Base-by-base conservation (phyloP, 2,329 filamentous ascomycete genomes). In the Clarireedia monteithiana region DNA sequence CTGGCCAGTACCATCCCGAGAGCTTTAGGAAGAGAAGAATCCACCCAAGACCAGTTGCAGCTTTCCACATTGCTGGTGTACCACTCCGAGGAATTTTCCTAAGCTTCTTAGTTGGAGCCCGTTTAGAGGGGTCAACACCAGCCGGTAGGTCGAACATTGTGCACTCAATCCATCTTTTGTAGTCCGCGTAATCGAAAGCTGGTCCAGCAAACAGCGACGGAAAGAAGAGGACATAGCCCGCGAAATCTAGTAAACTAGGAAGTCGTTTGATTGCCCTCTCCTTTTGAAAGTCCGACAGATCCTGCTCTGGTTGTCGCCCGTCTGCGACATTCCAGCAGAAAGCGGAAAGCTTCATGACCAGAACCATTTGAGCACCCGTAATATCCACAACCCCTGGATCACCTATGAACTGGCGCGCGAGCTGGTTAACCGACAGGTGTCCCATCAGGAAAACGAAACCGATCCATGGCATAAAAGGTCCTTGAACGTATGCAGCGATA, bases 271-370 rank as follows among this genome's bases (percentile, higher is more conserved):
- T 79, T 48, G 88, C 87, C 30, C 89, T 84, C 61, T 91, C 88
- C 67, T 86, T 91, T 70, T 99, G 94, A 47, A 87, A 83, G 50
- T 94, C 89, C 0, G 88, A 89, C n/a, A 99, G 81, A 57, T 91
- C 83, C 45, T 86, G 79, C 17, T 86, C 83, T 3, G 89, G 84
- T 20, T 95, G 78, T 57, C 86, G 84, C 20, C 94, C 95, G 70
- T 99, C 94, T 66, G 94, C 91, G 7, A 97, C 86, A 69, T 97
- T 97, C 94, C 94, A 99, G 74, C 90, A 95, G 69, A 99, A 99
- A 5, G 92, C 88, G 23, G 85, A 90, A 38, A 99, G 82, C 72
- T 99, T 99, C 90, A 99, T 99, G 60, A 97, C 86, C 64, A 97
- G 74, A 36, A 99, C 94, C 94, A 99, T 99, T 72, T 99, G 94